Percentiles rank a stretch among this genome's conserved stretches.
These are phyloP conservation scores for Casuarina equisetifolia DNA, from an alignment of 306 rosid genomes.

Conservation along the genomic window DNA sequence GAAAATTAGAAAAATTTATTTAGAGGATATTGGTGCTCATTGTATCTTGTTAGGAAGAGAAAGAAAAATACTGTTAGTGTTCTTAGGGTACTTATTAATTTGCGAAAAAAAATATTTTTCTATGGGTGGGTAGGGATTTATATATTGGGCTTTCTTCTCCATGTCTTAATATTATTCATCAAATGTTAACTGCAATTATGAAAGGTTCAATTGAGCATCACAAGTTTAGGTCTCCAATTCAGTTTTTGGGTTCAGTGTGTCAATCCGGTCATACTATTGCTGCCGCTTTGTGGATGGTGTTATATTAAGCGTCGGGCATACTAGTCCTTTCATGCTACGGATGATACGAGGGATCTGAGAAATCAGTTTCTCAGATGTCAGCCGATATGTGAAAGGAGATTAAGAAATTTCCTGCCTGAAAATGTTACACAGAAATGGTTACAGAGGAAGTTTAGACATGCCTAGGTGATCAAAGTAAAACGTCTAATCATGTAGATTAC, in stretches of 20 bases:
- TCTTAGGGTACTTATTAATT: conserved; percentile 46
- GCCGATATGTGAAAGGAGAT: too few relatives aligned
- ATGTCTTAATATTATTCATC: conserved; percentile 50
- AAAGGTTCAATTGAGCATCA: conserved; percentile 56
- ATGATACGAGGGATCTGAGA: too few relatives aligned
- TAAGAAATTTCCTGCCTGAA: too few relatives aligned
- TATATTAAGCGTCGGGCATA: too few relatives aligned
- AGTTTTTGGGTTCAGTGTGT: neutral
- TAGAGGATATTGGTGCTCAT: conserved; percentile 61
- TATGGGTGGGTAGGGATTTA: conserved; percentile 45
- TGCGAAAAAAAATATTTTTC: conserved; percentile 45
- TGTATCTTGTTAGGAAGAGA: conserved; percentile 42
- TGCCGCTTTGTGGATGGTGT: too few relatives aligned
- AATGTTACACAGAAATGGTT: too few relatives aligned
- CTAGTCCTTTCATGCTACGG: too few relatives aligned
- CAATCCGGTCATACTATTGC: neutral
- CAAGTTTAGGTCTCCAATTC: neutral
- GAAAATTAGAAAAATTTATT: conserved; percentile 68
- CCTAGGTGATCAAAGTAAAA: too few relatives aligned
- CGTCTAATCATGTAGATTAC: too few relatives aligned
- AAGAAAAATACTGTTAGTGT: conserved; percentile 34
- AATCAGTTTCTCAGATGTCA: too few relatives aligned
- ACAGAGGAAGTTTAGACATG: too few relatives aligned
- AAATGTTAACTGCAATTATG: conserved; percentile 45
- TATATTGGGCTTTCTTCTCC: conserved; percentile 32